Evolutionary conservation across 2,329 filamentous ascomycete species (phyloP).

Genomic region (Truncatella angustata): DNA sequence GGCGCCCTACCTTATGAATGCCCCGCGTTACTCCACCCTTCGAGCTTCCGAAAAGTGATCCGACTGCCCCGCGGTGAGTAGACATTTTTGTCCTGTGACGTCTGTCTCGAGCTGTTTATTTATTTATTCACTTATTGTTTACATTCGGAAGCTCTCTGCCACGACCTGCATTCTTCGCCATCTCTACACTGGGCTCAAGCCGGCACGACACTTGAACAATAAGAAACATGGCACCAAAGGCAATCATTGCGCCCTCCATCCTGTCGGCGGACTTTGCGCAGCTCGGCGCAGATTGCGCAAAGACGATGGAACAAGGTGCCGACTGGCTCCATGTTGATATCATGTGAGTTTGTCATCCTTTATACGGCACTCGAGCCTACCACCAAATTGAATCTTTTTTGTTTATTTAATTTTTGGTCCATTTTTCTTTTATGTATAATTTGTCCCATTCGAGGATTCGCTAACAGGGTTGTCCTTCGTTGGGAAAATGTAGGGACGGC

Average conservation of each 20-base stretch:
- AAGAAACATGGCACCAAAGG: conserved; percentile 73
- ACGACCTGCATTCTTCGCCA: too few species aligned
- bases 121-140: too few species aligned
- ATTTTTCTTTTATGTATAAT: too few species aligned
- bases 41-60: conserved; percentile 11
- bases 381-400: too few species aligned
- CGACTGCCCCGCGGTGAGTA: conserved; percentile 21
- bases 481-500: conserved; percentile 78
- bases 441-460: too few species aligned
- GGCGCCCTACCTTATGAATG: not conserved
- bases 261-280: conserved; percentile 93
- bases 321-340: conserved; percentile 97
- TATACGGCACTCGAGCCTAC: too few species aligned
- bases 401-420: too few species aligned
- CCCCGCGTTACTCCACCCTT: conserved; percentile 2
- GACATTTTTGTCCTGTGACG: conserved; percentile 19
- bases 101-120: conserved; percentile 9
- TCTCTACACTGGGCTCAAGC: too few species aligned
- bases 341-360: conserved; percentile 52
- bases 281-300: conserved; percentile 80
- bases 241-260: conserved; percentile 98
- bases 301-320: conserved; percentile 81
- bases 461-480: too few species aligned
- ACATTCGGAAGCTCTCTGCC: too few species aligned
- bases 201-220: too few species aligned